Evolutionary conservation across 441 rosid species (phyloP).

Genomic region (Corymbia calophylla): DNA sequence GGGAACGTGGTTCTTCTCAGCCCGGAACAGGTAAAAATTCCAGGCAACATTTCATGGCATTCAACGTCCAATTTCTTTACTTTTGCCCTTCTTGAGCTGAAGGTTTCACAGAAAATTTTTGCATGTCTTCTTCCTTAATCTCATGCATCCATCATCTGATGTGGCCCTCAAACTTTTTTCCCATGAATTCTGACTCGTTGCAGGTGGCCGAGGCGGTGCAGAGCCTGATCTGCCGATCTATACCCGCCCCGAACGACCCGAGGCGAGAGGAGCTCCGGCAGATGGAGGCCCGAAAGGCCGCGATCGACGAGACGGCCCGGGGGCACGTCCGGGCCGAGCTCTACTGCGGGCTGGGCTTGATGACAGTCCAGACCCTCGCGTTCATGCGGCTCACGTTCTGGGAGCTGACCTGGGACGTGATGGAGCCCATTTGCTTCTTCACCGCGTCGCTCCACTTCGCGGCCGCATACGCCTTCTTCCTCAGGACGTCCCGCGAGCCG

Average conservation of each 20-base stretch:
- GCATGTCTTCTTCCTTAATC: background rate
- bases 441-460: constrained; percentile 41
- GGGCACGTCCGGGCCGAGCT: constrained; percentile 28
- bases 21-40: background rate
- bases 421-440: constrained; percentile 70
- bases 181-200: background rate
- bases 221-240: constrained; percentile 31
- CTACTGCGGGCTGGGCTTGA: constrained; percentile 16
- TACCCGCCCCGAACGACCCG: constrained; percentile 39
- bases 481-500: constrained; percentile 30
- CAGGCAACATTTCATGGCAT: background rate
- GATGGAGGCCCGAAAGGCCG: constrained; percentile 37
- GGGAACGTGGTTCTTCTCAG: background rate
- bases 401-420: constrained; percentile 67
- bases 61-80: background rate
- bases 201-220: constrained; percentile 68
- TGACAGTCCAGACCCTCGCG: constrained; percentile 36
- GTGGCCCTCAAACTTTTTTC: background rate
- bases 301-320: constrained; percentile 30
- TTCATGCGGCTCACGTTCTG: constrained; percentile 67
- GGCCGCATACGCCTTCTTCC: constrained; percentile 41
- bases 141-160: background rate
- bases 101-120: background rate
- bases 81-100: background rate
- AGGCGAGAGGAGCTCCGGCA: constrained; percentile 33